Evolutionary conservation across 805 yeast genomes (phyloP), one percentile per base, ranked within the genome.

Genomic region (Barnettozyma californica): DNA sequence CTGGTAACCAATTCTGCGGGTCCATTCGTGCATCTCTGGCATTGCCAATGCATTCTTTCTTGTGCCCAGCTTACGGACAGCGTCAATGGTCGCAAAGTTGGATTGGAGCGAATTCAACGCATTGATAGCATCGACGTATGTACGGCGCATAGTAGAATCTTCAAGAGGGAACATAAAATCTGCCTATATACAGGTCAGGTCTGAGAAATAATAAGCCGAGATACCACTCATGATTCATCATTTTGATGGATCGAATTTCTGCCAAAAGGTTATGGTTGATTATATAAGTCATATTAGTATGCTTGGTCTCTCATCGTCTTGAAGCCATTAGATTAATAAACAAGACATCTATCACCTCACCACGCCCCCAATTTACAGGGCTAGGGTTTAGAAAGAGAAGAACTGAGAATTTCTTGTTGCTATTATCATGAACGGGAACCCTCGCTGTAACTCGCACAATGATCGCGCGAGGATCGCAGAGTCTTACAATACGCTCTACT

Each of bases 81-180:
- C 92, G 67, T 92, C 95, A 43, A 94, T 81, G 9, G 90, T 81
- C 21, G 96, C 90, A 65, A 84, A 89, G 64, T 95, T 94, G 21
- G 97, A 85, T 64, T 94, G 99, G 34, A 92, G 70, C 2, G 89
- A 77, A 68, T 94, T 94, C 59, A 94, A 74, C 3, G 94, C 87
- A 45, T 75, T 74, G 43, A 94, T 80, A 1, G 99, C 99, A 67
- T 90, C 97, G 34, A 40, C 33, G 16, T 40, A 40, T 25, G 33
- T 40, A 14, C 43, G 43, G 21, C 63, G 34, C 41, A 37, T 37
- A 14, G 41, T 14, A 9, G 41, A 18, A 21, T 37, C 27, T 27
- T 20, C 26, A 20, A 14, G 21, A 13, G 41, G 13, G 26, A 27
- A 19, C 41, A 37, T 37, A 21, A 9, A 37, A 13, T 21, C 38